Evolutionary conservation across 2,329 filamentous ascomycete genomes (phyloP), one percentile per base, ranked within the genome.

Genomic region (Diaporthe aspalathi): DNA sequence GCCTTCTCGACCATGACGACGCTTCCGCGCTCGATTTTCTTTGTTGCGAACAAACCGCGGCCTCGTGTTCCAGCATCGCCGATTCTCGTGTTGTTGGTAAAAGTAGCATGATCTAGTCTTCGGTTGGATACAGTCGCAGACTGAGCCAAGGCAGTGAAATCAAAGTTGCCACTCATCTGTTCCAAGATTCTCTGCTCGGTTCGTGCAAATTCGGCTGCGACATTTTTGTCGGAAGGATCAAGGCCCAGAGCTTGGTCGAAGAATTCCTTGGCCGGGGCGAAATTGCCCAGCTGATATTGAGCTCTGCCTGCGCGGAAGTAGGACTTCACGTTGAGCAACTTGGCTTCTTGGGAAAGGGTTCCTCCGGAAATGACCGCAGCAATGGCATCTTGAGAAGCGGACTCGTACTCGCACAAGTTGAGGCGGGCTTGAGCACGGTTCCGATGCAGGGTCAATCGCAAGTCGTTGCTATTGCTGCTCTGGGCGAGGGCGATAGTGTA

Each of bases 1-100:
- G 83, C 81, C 74, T 83, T 84, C 72, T 84, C 84, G 45, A 78
- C 80, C 27, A 84, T 80, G 45, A 86, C 77, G 2, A 85, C 54
- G 1, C 83, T 80, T 52, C 83, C 83, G 0, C 79, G 78, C 5
- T 75, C 75, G 67, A 86, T 76, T 52, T 78, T 74, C 20, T 77
- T 73, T 0, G 78, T 77, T 0, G 83, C 83, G 69, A 86, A 85
- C 5, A 86, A 74, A 1, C 84, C 84, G 2, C 79, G 78, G 8
- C 84, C 84, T 74, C 81, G 77, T 22, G 76, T 75, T 0, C 73
- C 69, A 5, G 81, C 82, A 1, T 77, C 70, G 20, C 62, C 73
- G 20, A 83, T 73, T n/a, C 72, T 72, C 0, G 80, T 83, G 47
- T 79, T 78, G 1, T 71, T 54, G 14, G 79, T 71, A 74, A 82